Evolutionary conservation across 768 basidiomycete genomes (phyloP), one percentile per base, ranked within the genome.

Genomic region (Flagelloscypha sp.): DNA sequence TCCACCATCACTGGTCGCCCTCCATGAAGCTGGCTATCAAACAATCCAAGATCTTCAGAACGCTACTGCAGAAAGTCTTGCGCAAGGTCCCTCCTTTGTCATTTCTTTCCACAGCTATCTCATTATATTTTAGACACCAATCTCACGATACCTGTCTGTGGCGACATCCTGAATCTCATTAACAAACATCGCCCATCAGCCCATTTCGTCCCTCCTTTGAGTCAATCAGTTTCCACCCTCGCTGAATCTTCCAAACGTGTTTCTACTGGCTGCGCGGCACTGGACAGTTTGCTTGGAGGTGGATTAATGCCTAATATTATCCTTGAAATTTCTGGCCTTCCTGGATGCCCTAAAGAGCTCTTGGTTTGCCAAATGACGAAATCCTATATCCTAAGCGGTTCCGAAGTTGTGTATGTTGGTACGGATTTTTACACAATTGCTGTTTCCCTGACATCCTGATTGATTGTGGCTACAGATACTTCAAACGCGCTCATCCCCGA

Each of bases 301-400:
- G 84, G 84, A 11, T 54, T 87, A 29, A 56, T 60, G 36, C 65
- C 63, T 38, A 79, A 80, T 6, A 64, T 70, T 43, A 63, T 84
- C 42, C 62, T 86, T 13, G 84, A 87, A 57, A 59, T 87, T 45
- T 81, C 81, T 20, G 84, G 84, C 1, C 79, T 82, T 29, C 84
- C 84, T 1, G 84, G 84, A 31, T 68, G 72, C 24, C 69, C 72
- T 7, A 86, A 83, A 44, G 79, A 79, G 39, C 49, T 47, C 9
- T 43, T 84, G 6, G 70, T 71, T 7, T 54, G 68, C 10, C 63
- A 67, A 33, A 65, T 83, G 29, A 64, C 68, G 10, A 51, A 56
- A 22, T 63, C 56, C 3, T 74, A 79, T 37, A 55, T 70, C 3
- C 57, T 70, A 39, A 53, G 58, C 3, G 60, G 60, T 1, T 63